Evolutionary conservation across 2,329 filamentous ascomycete genomes (phyloP).

Genomic region (Monosporascus sp.): DNA sequence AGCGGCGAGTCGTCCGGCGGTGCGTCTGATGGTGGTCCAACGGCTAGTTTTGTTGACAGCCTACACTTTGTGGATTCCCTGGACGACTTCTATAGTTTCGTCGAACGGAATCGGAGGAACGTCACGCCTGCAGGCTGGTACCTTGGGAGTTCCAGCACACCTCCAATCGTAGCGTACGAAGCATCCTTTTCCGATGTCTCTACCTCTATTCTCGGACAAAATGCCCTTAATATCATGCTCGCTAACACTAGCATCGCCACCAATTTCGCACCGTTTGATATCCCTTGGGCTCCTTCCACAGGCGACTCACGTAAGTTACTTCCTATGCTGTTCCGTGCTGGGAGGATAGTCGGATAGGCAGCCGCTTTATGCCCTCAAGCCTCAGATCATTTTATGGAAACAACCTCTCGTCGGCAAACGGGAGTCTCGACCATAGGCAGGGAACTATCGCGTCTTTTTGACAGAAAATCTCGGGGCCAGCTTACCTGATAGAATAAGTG

Average conservation of each 20-base stretch:
- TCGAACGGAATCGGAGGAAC: slow-evolving; percentile 57
- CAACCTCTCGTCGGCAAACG: no score
- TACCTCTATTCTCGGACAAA: slow-evolving; percentile 58
- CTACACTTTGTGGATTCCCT: slow-evolving; percentile 57
- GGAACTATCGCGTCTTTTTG: no score
- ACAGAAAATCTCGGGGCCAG: no score
- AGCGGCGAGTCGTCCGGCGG: background rate
- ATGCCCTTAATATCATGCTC: slow-evolving; percentile 60
- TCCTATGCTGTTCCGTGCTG: background rate
- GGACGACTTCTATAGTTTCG: slow-evolving; percentile 61
- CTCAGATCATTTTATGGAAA: background rate
- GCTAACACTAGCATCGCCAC: slow-evolving; percentile 65
- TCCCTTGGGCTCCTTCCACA: slow-evolving; percentile 62
- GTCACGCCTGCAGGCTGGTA: slow-evolving; percentile 78
- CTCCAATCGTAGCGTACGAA: slow-evolving; percentile 66
- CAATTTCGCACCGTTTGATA: slow-evolving; percentile 69
- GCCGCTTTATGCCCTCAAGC: background rate
- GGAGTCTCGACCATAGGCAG: no score
- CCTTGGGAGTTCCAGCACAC: slow-evolving; percentile 54
- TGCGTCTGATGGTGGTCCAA: background rate
- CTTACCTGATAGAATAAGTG: background rate
- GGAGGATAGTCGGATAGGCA: no score
- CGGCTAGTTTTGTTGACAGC: slow-evolving; percentile 24
- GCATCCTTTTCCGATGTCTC: slow-evolving; percentile 54
- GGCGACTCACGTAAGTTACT: slow-evolving; percentile 49